A percentile compares a stretch with the other conserved stretches of the same genome.
Evolutionary conservation across 2,329 filamentous ascomycete species (phyloP).

Genomic region (Penicillium sp.): DNA sequence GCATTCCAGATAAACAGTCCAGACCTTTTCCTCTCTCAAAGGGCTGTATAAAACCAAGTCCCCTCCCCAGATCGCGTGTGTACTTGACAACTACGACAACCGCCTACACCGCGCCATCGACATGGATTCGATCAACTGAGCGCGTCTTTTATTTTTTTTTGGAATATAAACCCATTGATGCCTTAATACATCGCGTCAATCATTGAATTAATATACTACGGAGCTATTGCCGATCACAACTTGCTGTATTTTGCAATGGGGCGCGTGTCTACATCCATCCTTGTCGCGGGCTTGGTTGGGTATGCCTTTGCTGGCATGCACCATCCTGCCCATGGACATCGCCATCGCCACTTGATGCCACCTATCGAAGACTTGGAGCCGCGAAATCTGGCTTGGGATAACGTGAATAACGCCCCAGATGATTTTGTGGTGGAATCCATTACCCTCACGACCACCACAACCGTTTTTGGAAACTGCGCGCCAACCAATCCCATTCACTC

Average conservation of each 20-base stretch:
- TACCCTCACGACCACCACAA: slow-evolving; percentile 19
- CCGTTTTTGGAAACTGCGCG: slow-evolving; percentile 13
- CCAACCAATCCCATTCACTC: not conserved
- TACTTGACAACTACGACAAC: not conserved
- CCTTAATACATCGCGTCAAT: not conserved
- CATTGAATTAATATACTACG: too few species aligned
- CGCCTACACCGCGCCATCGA: not conserved
- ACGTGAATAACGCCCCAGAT: not conserved
- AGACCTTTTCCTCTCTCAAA: not conserved
- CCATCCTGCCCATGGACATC: slow-evolving; percentile 24
- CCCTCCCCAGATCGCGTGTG: not conserved
- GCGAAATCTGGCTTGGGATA: not conserved
- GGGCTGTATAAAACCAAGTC: slow-evolving; percentile 5
- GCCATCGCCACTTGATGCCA: slow-evolving; percentile 4
- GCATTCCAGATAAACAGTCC: slow-evolving; percentile 7
- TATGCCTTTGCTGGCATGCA: slow-evolving; percentile 29
- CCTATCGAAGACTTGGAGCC: slow-evolving; percentile 3
- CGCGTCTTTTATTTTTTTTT: not conserved
- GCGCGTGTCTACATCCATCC: slow-evolving; percentile 28
- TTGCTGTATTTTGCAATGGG: slow-evolving; percentile 27
- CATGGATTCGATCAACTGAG: slow-evolving; percentile 5
- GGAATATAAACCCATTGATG: not conserved
- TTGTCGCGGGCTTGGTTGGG: slow-evolving; percentile 25
- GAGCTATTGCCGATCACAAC: not conserved
- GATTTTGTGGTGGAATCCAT: slow-evolving; percentile 17